phyloP scores from a whole-genome alignment of 208 protist species.

The Trypanosoma caninum region DNA sequence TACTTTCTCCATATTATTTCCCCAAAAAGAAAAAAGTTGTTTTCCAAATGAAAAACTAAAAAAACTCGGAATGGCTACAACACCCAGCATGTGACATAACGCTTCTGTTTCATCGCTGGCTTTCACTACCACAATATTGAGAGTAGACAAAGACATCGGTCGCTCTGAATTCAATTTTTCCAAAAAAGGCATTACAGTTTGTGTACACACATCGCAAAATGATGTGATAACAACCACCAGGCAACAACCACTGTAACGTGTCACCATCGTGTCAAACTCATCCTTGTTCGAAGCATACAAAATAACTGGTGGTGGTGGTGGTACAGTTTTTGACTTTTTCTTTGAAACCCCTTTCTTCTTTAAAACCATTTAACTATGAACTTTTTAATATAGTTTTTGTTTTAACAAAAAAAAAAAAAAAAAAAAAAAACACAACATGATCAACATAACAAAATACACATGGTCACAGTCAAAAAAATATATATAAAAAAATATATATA shows the following conservation, averaged over 20 bases:
- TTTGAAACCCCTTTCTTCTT: neutral
- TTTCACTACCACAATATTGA: conserved; percentile 61
- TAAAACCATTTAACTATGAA: conserved; percentile 22
- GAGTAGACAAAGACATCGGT: conserved; percentile 28
- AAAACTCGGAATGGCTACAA: conserved; percentile 48
- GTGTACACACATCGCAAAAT: conserved; percentile 38
- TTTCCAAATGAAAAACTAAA: conserved; percentile 61
- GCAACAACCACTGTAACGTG: conserved; percentile 31
- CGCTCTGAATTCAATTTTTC: conserved; percentile 72
- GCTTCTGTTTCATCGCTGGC: conserved; percentile 29
- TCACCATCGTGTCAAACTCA: conserved; percentile 47
- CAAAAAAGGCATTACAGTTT: conserved; percentile 43
- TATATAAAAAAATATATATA: neutral
- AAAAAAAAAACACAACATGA: conserved; percentile 5
- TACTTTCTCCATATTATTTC: conserved; percentile 74
- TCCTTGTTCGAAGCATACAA: conserved; percentile 37
- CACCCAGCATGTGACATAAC: conserved; percentile 42
- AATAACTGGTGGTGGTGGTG: conserved; percentile 61
- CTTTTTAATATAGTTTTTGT: conserved; percentile 1
- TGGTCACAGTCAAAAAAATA: neutral
- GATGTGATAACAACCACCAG: conserved; percentile 61
- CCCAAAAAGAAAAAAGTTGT: conserved; percentile 39
- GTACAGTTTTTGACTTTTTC: conserved; percentile 17
- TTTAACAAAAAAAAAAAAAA: conserved; percentile 8
- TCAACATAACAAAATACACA: neutral